Conservation (phyloP, 2,329 filamentous ascomycete genomes). For the Colletotrichum euphorbiae region DNA sequence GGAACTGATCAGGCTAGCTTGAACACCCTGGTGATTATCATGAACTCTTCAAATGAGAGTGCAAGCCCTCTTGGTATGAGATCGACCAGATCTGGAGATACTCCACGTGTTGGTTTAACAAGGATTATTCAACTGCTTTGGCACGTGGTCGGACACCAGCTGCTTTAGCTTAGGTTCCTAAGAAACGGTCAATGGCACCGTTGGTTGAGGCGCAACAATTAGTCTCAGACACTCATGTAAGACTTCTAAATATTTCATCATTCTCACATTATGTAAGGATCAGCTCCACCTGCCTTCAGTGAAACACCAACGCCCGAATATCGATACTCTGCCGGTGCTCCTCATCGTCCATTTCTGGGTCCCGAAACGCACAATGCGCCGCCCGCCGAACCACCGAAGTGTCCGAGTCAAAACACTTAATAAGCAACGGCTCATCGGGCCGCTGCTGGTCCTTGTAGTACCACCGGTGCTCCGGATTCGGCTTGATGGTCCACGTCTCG, state of each 20-base stretch:
- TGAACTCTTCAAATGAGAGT: neutral
- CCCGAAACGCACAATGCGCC: conserved; percentile 83
- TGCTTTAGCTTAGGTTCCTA: too few relatives aligned
- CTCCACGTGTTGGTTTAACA: neutral
- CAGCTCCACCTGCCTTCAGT: conserved; percentile 35
- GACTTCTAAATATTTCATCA: neutral
- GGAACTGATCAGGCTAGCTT: neutral
- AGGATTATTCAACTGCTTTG: neutral
- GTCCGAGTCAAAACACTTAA: conserved; percentile 72
- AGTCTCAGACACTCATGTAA: neutral
- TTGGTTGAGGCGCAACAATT: neutral
- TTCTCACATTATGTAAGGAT: neutral
- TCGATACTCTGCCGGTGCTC: conserved; percentile 88
- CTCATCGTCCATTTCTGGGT: conserved; percentile 77
- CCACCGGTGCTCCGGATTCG: conserved; percentile 57
- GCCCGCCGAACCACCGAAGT: conserved; percentile 65
- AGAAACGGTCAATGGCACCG: neutral
- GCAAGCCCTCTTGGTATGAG: neutral
- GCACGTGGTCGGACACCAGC: neutral
- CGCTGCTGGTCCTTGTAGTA: conserved; percentile 63
- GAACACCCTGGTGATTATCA: neutral
- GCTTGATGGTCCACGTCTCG: conserved; percentile 54
- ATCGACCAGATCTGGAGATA: neutral
- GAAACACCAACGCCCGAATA: conserved; percentile 85
- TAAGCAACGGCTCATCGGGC: conserved; percentile 67